Base-by-base conservation (phyloP, 2,329 filamentous ascomycete species). In the Fusarium mundagurra region DNA sequence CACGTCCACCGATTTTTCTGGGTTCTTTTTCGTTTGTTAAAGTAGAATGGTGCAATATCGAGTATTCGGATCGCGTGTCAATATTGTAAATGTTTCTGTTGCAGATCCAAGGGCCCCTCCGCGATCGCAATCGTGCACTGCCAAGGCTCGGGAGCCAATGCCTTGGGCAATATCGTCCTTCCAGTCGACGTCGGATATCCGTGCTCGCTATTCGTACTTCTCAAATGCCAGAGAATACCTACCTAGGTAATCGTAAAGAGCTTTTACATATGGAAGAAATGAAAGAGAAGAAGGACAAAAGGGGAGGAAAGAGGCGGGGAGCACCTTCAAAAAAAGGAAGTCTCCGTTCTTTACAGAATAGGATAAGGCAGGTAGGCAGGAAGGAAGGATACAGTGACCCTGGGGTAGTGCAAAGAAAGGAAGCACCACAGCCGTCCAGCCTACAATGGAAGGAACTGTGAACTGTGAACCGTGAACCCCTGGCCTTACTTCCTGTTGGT, bases 121-220 rank as follows among this genome's bases (percentile, higher is more conserved):
- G 62, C 67, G 64, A 72, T 76, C 67, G 76, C 76, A 77, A 75
- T 63, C 63, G 55, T 51, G 67, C 55, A 61, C 51, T 73, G 76
- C 76, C 72, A 75, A 76, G 76, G 74, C 72, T 74, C 72, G 72
- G 72, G 74, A 76, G 72, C 72, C 70, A 74, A 70, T 58, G 61
- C 65, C 64, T 72, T 62, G 44, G 44, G 36, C 38, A 41, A 38
- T 59, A 48, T 57, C 50, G 59, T 59, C 55, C 64, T 57, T 47
- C 41, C 66, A 48, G n/a, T 60, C 55, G 57, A 57, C 29, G 62
- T 64, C 38, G 64, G 44, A 54, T 69, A 61, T 62, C 67, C 53
- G 67, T 74, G 68, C 67, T 74, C 51, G 58, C 31, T 54, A n/a
- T 29, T 59, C 29, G 41, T 31, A 41, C 31, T 51, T 38, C 34